Evolutionary conservation across 768 basidiomycete species (phyloP).

Genomic region (Amylocystis lapponica): DNA sequence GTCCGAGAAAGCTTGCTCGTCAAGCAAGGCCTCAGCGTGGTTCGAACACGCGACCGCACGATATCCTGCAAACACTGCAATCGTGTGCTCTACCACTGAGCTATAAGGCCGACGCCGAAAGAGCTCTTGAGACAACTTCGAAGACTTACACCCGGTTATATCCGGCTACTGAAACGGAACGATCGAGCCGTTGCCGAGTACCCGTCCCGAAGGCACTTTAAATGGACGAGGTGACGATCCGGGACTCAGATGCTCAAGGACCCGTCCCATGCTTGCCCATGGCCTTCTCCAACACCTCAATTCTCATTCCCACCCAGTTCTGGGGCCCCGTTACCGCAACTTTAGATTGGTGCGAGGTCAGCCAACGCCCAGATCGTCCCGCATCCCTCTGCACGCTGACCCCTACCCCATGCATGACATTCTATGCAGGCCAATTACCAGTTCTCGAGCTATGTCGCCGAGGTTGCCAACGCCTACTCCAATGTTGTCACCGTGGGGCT

Average conservation of each 20-base stretch:
- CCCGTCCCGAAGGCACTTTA: too few relatives aligned
- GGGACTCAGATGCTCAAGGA: too few relatives aligned
- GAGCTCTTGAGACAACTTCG: background rate
- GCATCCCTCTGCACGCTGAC: background rate
- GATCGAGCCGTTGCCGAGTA: too few relatives aligned
- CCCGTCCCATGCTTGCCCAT: background rate
- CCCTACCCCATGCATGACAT: background rate
- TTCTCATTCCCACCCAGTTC: constrained; percentile 14
- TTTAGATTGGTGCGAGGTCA: constrained; percentile 71
- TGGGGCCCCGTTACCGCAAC: constrained; percentile 68
- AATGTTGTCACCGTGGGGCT: constrained; percentile 40
- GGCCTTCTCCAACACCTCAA: background rate
- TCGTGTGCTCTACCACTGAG: constrained; percentile 54
- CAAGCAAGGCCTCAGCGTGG: constrained; percentile 42
- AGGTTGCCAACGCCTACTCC: constrained; percentile 67
- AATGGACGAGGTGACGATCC: too few relatives aligned
- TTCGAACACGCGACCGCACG: constrained; percentile 53
- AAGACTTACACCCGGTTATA: too few relatives aligned
- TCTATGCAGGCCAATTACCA: constrained; percentile 62
- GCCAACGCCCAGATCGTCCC: constrained; percentile 8
- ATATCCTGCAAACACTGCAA: constrained; percentile 37
- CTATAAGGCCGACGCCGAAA: constrained; percentile 20
- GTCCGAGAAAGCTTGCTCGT: too few relatives aligned
- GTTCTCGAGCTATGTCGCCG: constrained; percentile 72
- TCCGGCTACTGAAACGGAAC: too few relatives aligned